phyloP scores from a whole-genome alignment of 257 asterid genomes.

The Solanum chilense region DNA sequence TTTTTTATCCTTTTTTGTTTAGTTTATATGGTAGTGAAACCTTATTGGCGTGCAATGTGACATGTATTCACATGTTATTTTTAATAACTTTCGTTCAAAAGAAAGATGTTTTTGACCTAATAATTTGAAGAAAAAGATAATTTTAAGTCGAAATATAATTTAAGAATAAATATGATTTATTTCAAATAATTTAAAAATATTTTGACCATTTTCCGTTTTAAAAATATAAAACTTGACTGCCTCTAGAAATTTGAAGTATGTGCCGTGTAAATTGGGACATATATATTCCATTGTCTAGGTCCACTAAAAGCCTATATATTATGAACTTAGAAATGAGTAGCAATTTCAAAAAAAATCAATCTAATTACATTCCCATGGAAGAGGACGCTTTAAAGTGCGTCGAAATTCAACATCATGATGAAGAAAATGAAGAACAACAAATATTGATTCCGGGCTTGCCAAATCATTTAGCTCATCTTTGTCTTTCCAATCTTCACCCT shows the following conservation, averaged over 20 bases:
- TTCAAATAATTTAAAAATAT: no score
- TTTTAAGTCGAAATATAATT: rapidly evolving
- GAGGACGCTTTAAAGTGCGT: background rate
- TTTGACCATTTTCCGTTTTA: no score
- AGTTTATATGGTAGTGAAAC: no score
- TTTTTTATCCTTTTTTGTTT: no score
- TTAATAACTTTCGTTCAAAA: no score
- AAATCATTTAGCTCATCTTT: conserved; percentile 46
- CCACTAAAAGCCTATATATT: background rate
- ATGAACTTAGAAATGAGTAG: background rate
- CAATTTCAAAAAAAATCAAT: background rate
- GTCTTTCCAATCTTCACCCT: conserved; percentile 42
- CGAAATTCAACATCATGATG: background rate
- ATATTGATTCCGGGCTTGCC: conserved; percentile 55
- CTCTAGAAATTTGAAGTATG: background rate
- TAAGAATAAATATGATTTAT: no score
- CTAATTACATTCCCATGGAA: background rate
- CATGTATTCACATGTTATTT: no score
- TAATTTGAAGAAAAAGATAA: rapidly evolving
- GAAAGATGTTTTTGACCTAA: no score
- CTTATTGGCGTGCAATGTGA: no score
- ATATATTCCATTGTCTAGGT: background rate
- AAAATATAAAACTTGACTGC: background rate
- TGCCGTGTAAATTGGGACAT: background rate
- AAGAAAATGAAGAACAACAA: background rate